Conservation (phyloP, 306 rosid genomes). For the Lathyrus tuberosus region DNA sequence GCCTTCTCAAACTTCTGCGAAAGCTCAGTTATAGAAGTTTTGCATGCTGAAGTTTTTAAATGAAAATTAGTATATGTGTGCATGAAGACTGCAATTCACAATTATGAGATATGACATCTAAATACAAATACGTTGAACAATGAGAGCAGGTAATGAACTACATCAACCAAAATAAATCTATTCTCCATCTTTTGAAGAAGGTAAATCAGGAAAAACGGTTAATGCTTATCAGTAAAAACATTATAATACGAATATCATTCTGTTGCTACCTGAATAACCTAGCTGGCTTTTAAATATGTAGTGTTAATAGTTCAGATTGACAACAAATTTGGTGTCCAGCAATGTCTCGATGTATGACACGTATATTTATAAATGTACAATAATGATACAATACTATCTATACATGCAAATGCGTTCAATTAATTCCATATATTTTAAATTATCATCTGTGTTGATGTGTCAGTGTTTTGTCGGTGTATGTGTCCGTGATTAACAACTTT, state of each 20-base stretch:
- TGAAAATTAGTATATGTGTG: constrained; percentile 17
- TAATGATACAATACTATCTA: no score
- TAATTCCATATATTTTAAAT: not conserved
- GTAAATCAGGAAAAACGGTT: not conserved
- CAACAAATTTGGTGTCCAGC: not conserved
- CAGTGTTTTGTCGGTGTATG: not conserved
- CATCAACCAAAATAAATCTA: not conserved
- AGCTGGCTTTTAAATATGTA: not conserved
- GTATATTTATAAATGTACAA: no score
- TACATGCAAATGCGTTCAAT: not conserved
- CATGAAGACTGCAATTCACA: constrained; percentile 10
- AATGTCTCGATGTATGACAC: not conserved
- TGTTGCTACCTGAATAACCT: not conserved
- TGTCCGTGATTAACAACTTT: not conserved
- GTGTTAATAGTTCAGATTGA: not conserved
- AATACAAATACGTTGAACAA: constrained; percentile 6
- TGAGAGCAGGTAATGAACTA: constrained; percentile 7
- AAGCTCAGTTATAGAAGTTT: constrained; percentile 66
- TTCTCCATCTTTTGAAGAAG: not conserved
- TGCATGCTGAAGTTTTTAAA: constrained; percentile 63
- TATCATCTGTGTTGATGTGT: not conserved
- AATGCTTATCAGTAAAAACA: not conserved
- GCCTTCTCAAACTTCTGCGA: constrained; percentile 75
- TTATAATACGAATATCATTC: not conserved
- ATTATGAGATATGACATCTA: constrained; percentile 14